Conservation (phyloP, 2,329 filamentous ascomycete species). For the Sordariomycetes sp. region DNA sequence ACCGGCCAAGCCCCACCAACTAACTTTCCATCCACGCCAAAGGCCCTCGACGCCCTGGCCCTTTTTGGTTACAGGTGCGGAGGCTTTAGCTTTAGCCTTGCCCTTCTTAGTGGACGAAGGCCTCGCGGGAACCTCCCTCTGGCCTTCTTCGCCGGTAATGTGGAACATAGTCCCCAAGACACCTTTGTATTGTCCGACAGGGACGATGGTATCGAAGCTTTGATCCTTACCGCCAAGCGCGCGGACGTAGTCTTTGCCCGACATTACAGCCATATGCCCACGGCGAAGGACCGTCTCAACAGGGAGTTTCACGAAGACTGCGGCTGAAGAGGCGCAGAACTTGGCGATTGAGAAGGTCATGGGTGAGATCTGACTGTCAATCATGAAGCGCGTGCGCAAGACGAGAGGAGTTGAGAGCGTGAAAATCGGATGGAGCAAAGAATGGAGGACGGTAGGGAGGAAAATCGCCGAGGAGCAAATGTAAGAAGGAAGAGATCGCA, state of each 20-base stretch:
- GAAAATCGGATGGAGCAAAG: slow-evolving; percentile 73
- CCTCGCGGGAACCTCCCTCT: slow-evolving; percentile 31
- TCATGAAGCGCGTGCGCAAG: slow-evolving; percentile 72
- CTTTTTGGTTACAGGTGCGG: slow-evolving; percentile 31
- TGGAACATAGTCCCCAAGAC: slow-evolving; percentile 85
- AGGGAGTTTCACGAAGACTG: slow-evolving; percentile 80
- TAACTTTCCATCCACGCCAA: slow-evolving; percentile 68
- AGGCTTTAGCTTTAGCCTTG: slow-evolving; percentile 19
- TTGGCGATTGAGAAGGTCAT: slow-evolving; percentile 73
- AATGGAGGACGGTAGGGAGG: slow-evolving; percentile 79
- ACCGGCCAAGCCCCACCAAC: slow-evolving; percentile 68
- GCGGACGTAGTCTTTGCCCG: slow-evolving; percentile 38
- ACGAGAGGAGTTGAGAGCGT: slow-evolving; percentile 76
- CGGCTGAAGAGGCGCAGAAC: slow-evolving; percentile 70
- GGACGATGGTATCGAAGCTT: slow-evolving; percentile 64
- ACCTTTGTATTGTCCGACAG: slow-evolving; percentile 74
- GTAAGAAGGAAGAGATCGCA: slow-evolving; percentile 72
- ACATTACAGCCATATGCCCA: slow-evolving; percentile 70
- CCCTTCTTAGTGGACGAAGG: slow-evolving; percentile 20
- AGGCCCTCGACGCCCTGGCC: slow-evolving; percentile 62
- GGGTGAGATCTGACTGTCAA: slow-evolving; percentile 76
- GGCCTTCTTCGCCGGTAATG: slow-evolving; percentile 77
- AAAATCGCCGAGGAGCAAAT: slow-evolving; percentile 62
- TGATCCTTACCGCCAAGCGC: slow-evolving; percentile 32
- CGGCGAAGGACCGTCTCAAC: slow-evolving; percentile 86